Evolutionary conservation across 208 protist genomes (phyloP).

Genomic region (Sergeia podlipaevii): DNA sequence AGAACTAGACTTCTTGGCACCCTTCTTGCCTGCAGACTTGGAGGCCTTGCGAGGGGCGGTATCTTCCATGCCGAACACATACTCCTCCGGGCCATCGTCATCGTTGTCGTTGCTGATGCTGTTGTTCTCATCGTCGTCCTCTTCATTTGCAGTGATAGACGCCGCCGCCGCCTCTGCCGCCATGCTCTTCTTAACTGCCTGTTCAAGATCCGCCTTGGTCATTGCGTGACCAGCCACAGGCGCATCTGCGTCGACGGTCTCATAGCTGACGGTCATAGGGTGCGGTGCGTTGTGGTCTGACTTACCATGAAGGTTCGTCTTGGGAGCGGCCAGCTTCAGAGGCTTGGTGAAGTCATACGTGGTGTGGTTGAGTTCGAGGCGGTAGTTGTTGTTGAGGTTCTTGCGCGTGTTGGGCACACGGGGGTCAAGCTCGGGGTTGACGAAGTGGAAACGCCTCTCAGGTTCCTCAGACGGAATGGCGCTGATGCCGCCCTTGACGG

Average conservation of each 20-base stretch:
- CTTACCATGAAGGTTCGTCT: slow-evolving; percentile 67
- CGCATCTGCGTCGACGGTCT: slow-evolving; percentile 48
- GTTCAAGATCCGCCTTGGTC: slow-evolving; percentile 61
- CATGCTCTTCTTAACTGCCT: not conserved
- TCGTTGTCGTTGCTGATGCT: slow-evolving; percentile 6
- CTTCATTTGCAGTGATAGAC: not conserved
- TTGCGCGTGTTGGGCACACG: slow-evolving; percentile 53
- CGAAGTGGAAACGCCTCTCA: slow-evolving; percentile 78
- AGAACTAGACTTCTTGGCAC: slow-evolving; percentile 4
- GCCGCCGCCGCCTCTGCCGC: not conserved
- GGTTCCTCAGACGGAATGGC: slow-evolving; percentile 65
- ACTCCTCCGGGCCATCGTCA: slow-evolving; percentile 62
- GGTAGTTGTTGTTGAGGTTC: slow-evolving; percentile 71
- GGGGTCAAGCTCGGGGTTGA: slow-evolving; percentile 65
- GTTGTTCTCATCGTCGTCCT: slow-evolving; percentile 6
- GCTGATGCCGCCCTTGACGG: slow-evolving; percentile 60
- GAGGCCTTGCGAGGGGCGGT: slow-evolving; percentile 19
- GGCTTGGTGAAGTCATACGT: slow-evolving; percentile 59
- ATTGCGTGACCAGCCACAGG: slow-evolving; percentile 62
- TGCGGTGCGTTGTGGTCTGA: slow-evolving; percentile 51
- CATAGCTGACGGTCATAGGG: slow-evolving; percentile 48
- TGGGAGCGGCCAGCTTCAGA: slow-evolving; percentile 40
- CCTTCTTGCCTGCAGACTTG: slow-evolving; percentile 11
- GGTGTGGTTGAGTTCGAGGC: slow-evolving; percentile 33
- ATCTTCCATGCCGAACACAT: slow-evolving; percentile 58